Conservation (phyloP, 768 basidiomycete genomes). For the Boletellus emodensis region DNA sequence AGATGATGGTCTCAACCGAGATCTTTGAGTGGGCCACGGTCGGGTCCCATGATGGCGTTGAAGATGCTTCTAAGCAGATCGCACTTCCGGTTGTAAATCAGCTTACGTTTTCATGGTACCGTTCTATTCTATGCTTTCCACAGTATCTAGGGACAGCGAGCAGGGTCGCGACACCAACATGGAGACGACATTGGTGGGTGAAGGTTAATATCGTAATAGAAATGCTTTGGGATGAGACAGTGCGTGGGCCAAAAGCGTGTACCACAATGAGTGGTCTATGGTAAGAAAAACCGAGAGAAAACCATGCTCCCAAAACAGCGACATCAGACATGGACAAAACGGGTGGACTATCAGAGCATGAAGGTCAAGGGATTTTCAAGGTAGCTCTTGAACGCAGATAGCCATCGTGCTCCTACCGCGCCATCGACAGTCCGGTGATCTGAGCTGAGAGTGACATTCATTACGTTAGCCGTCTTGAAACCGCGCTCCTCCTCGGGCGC, state of each 20-base stretch:
- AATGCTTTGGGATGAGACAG: slow-evolving; percentile 7
- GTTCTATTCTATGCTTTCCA: not conserved
- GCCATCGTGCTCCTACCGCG: slow-evolving; percentile 89
- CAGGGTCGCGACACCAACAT: not conserved
- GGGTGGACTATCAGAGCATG: slow-evolving; percentile 64
- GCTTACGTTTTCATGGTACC: not conserved
- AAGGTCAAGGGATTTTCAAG: slow-evolving; percentile 96
- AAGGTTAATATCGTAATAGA: slow-evolving; percentile 4
- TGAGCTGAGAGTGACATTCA: slow-evolving; percentile 94
- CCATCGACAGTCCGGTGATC: slow-evolving; percentile 98
- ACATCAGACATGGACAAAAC: not conserved
- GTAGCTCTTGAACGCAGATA: slow-evolving; percentile 92
- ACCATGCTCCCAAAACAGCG: slow-evolving; percentile 4
- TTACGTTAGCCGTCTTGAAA: slow-evolving; percentile 85
- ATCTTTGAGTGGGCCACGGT: slow-evolving; percentile 25
- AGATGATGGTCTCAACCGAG: slow-evolving; percentile 29
- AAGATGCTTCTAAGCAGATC: not conserved
- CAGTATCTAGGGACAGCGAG: not conserved
- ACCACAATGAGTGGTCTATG: slow-evolving; percentile 22
- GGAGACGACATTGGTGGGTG: not conserved
- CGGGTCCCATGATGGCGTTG: slow-evolving; percentile 16
- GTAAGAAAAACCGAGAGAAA: slow-evolving; percentile 10
- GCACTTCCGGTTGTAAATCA: no score
- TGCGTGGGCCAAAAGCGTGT: slow-evolving; percentile 7
- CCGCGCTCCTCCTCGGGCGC: slow-evolving; percentile 90